Base-by-base conservation (phyloP, 1,284 basidiomycete genomes). In the Heimioporus punctisporus region DNA sequence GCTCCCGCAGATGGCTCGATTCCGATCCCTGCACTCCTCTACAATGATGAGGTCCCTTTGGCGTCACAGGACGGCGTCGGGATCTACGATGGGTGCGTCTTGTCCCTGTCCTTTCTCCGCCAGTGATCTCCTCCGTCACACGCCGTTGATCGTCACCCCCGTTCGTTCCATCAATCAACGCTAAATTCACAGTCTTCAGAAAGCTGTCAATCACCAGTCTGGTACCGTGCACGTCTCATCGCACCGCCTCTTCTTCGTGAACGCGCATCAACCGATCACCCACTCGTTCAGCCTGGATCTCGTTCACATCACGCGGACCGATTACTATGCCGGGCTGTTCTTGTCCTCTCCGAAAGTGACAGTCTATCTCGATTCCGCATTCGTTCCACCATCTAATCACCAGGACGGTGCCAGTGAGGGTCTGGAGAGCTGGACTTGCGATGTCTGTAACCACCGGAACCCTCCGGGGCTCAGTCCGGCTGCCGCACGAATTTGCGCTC, bases 321-420 rank as follows among this genome's bases (percentile, higher is more conserved):
- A 98, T 62, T 85, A 92, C 73, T 98, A 97, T 69, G 87, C 89
- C 4, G 96, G 97, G 5, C 88, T 99, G 57, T 90, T 98, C 76
- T 92, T 86, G 54, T 95, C 92, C 24, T 94, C 90, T 0, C 68
- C 97, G 6, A 99, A 99, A 74, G 82, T 97, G 57, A 96, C 95
- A 1, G 75, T 98, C 3, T 79, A 88, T 58, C 78, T 96, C 28
- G 65, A 71, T 64, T 48, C 69, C 51, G 46, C 73, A 58, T 57
- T 65, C 52, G 54, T 68, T 25, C 59, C 69, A 51, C 15, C 51
- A 40, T 56, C 56, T 45, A 52, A 56, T 45, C 56, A 60, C 40
- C 64, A 60, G 52, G 58, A 56, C 52, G 64, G 62, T 25, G 44
- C 53, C 19, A 69, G 68, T 41, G 68, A 66, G 10, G 65, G 65